Evolutionary conservation across 1,284 basidiomycete species (phyloP), one percentile per base, ranked within the genome.

Genomic region (Leccinum huronense): DNA sequence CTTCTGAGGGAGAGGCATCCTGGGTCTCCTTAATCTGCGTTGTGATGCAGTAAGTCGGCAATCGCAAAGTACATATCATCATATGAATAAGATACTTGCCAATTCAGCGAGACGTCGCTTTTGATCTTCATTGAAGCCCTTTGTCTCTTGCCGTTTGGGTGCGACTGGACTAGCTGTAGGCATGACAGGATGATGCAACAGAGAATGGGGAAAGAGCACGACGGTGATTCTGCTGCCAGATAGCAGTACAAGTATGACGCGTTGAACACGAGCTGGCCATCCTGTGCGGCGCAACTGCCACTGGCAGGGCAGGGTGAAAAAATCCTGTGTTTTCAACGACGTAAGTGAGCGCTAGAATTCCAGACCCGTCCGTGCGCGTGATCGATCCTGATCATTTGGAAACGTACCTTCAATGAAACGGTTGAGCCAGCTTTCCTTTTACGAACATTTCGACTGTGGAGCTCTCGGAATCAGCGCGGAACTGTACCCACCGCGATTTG

Each of bases 171-270:
- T 42, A 23, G 19, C 45, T 0, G 65, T 53, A 2, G 59, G 7
- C 68, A 70, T 69, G 65, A 56, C 13, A 5, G 59, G 45, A 13
- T 23, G 60, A 53, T 68, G 53, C 16, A 55, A 9, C 9, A 48
- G 58, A 45, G 59, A 54, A 56, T 61, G 45, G 23, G 7, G 61
- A 54, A 65, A 55, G 38, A 33, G 48, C 68, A 61, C 42, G 53
- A 5, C 14, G 51, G 6, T 27, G 16, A 19, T 53, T 33, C 19
- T 23, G n/a, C 45, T 0, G 2, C 23, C 23, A 23, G 19, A 48
- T 48, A 48, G 45, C 23, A 48, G 45, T 48, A 23, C 19, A 23
- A 23, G 8, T 48, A 48, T 48, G 19, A 23, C 11, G 19, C n/a
- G 16, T 31, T 36, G 23, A n/a, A 51, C 31, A 54, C 6, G 42